Percentiles rank a stretch among this genome's conserved stretches.
Conservation (phyloP, 2,329 filamentous ascomycete genomes). For the Colletotrichum tabaci region DNA sequence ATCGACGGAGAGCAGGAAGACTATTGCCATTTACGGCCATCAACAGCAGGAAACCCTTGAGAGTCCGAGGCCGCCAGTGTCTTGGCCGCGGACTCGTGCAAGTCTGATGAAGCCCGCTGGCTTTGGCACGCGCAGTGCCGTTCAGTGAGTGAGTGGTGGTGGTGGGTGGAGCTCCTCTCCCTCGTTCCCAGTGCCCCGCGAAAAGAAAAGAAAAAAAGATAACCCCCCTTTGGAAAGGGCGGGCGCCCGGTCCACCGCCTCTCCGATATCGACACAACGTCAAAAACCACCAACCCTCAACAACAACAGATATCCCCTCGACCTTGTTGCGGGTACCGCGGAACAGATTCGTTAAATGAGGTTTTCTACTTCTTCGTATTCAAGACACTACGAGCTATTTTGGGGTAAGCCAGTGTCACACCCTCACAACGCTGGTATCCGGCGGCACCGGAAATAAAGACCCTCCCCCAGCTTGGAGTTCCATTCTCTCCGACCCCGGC, state of each 20-base stretch:
- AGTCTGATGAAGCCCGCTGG: neutral
- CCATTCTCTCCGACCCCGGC: slow-evolving; percentile 2
- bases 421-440: slow-evolving; percentile 31
- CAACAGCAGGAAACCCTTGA: neutral
- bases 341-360: slow-evolving; percentile 10
- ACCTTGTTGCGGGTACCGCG: neutral
- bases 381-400: slow-evolving; percentile 14
- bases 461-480: slow-evolving; percentile 5
- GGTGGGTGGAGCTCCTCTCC: slow-evolving; percentile 16
- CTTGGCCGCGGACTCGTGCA: slow-evolving; percentile 10
- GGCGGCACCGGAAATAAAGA: slow-evolving; percentile 29
- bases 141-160: neutral
- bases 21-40: neutral
- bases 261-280: slow-evolving; percentile 26
- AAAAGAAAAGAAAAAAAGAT: slow-evolving; percentile 3
- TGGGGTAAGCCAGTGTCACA: slow-evolving; percentile 16
- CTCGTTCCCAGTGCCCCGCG: slow-evolving; percentile 15
- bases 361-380: slow-evolving; percentile 33
- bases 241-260: slow-evolving; percentile 13
- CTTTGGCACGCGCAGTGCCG: slow-evolving; percentile 5
- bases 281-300: neutral
- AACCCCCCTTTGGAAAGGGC: slow-evolving; percentile 7
- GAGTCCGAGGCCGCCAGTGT: neutral
- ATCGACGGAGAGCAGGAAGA: neutral
- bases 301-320: neutral